These are phyloP conservation scores for Amaranthus hypochondriacus DNA, from an alignment of 148 eudicot genomes.

Conservation along the genomic window DNA sequence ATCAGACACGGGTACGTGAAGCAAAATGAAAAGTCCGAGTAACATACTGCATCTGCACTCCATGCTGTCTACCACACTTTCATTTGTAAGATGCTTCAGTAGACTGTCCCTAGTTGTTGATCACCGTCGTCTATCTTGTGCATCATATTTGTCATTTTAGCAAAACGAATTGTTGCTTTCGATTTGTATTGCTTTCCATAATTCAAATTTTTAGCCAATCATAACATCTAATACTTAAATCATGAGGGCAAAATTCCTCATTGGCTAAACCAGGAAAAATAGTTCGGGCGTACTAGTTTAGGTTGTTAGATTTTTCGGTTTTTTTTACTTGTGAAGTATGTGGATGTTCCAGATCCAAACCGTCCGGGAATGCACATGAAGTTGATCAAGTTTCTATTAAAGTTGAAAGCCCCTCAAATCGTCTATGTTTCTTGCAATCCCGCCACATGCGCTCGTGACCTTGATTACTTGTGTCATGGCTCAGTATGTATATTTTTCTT, in stretches of 20 bases:
- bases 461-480: slow-evolving; percentile 95
- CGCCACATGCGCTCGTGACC: slow-evolving; percentile 95
- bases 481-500: slow-evolving; percentile 39
- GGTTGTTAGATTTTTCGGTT: neutral
- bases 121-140: neutral
- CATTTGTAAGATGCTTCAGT: neutral
- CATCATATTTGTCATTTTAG: neutral
- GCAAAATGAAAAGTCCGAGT: no score
- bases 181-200: neutral
- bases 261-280: neutral
- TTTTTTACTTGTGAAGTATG: neutral
- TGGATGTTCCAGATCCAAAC: slow-evolving; percentile 71
- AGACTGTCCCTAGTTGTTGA: neutral
- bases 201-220: neutral
- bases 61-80: neutral
- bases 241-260: neutral
- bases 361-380: slow-evolving; percentile 99
- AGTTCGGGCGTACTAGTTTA: neutral
- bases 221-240: neutral
- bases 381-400: slow-evolving; percentile 70
- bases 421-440: slow-evolving; percentile 97
- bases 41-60: neutral
- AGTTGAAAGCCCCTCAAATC: slow-evolving; percentile 62
- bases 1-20: no score
- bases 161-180: neutral